Percentiles rank a stretch among this genome's conserved stretches.
Evolutionary conservation across 2,329 filamentous ascomycete species (phyloP).

Genomic region (Colletotrichum aenigma): DNA sequence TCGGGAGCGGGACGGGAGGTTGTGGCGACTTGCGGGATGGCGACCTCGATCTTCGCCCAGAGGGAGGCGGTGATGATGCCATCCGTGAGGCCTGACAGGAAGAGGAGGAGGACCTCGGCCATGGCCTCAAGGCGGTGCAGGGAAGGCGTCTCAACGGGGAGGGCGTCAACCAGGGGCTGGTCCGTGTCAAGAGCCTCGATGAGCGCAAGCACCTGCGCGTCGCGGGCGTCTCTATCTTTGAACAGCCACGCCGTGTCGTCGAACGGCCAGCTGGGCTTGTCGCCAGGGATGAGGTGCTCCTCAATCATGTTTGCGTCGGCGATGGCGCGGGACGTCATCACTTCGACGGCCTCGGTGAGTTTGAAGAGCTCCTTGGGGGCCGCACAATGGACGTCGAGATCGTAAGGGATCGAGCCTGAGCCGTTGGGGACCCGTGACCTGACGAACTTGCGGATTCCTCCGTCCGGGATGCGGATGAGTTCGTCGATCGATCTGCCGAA

Average conservation of each 20-base stretch:
- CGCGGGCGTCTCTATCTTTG: conserved; percentile 29
- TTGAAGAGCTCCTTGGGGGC: conserved; percentile 89
- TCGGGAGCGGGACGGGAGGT: conserved; percentile 18
- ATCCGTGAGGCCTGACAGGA: conserved; percentile 76
- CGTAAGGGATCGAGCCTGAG: conserved; percentile 57
- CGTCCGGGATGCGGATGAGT: conserved; percentile 82
- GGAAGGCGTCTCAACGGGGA: conserved; percentile 67
- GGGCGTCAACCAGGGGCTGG: conserved; percentile 60
- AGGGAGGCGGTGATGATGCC: conserved; percentile 75
- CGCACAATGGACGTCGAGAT: conserved; percentile 70
- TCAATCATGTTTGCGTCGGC: conserved; percentile 69
- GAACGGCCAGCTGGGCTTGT: conserved; percentile 65
- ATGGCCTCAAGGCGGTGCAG: conserved; percentile 77
- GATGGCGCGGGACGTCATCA: conserved; percentile 57
- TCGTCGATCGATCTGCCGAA: conserved; percentile 89
- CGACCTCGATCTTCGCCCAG: conserved; percentile 72
- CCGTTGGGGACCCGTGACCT: conserved; percentile 33
- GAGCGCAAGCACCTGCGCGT: conserved; percentile 38
- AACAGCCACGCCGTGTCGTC: conserved; percentile 41
- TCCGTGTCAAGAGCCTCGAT: conserved; percentile 78
- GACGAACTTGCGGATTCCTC: conserved; percentile 69
- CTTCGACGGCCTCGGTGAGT: conserved; percentile 79
- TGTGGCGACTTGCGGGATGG: conserved; percentile 45
- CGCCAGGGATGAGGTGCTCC: conserved; percentile 53
- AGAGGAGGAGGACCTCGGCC: conserved; percentile 72